Evolutionary conservation across 2,329 filamentous ascomycete genomes (phyloP), one percentile per base, ranked within the genome.

Genomic region (Neofusicoccum kwambonambiense): DNA sequence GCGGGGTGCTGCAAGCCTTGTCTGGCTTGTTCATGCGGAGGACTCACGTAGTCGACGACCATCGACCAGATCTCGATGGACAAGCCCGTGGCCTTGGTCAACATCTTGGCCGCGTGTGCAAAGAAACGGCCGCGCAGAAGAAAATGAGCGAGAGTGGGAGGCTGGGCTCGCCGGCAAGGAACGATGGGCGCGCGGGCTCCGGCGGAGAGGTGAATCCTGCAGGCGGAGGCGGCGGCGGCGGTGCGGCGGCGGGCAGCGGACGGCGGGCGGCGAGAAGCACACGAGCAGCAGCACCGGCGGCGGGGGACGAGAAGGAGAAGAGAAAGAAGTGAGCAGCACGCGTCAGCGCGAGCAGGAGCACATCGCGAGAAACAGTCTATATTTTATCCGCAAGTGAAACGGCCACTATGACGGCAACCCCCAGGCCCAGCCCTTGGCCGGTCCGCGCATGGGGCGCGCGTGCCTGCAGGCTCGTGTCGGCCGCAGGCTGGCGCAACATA

Each of bases 1-100:
- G 62, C 47, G 62, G 52, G 62, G 68, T 69, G 27, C 19, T 50
- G 56, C 35, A 67, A 49, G 27, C 27, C 52, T 62, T 63, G 27
- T 49, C 12, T 45, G 34, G 65, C 22, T n/a, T 56, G 39, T 19
- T 49, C 9, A 9, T 12, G 5, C 52, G 35, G 13, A 7, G 22
- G 3, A 64, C 62, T 64, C 31, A 65, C 63, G 47, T 65, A 65
- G 54, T 65, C 63, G 45, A 65, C 42, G 34, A 65, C 35, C 63
- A 65, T 61, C 11, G 63, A 47, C 63, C 63, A 65, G 45, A 78
- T 70, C 51, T 78, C 76, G 17, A 75, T 73, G 15, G 74, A 75
- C 7, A 78, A 66, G 45, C 75, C 73, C 70, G 75, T 76, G 35
- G 77, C 76, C 31, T 68, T 70, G 41, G 71, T 63, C 37, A 69